Evolutionary conservation across 2,329 filamentous ascomycete species (phyloP).

Genomic region (Diaporthe nobilis): DNA sequence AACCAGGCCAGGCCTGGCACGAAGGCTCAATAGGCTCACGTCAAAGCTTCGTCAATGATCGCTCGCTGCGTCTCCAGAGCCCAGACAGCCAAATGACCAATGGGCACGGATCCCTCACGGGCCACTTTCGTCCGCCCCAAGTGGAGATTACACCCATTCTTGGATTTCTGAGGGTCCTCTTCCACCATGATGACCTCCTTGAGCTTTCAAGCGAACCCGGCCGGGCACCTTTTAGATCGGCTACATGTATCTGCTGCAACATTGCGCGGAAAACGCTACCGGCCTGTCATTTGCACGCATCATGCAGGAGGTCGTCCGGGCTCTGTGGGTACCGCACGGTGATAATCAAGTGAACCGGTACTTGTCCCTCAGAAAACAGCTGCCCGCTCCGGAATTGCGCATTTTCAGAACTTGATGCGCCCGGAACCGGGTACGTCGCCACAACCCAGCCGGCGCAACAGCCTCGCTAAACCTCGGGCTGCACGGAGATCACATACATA

Average conservation of each 20-base stretch:
- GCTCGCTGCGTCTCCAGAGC: constrained; percentile 8
- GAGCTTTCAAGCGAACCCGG: constrained; percentile 18
- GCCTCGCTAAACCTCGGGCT: constrained; percentile 21
- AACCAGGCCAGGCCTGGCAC: constrained; percentile 12
- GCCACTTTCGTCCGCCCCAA: constrained; percentile 30
- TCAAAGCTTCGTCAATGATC: constrained; percentile 32
- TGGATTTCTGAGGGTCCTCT: not conserved
- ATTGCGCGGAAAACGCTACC: constrained; percentile 16
- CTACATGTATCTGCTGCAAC: constrained; percentile 25
- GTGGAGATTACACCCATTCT: constrained; percentile 20
- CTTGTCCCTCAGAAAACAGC: not conserved
- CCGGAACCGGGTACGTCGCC: not conserved
- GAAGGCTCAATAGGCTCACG: constrained; percentile 34
- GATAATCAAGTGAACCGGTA: not conserved
- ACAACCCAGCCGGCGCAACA: constrained; percentile 9
- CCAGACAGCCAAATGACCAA: constrained; percentile 27
- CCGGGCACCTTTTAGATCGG: not conserved
- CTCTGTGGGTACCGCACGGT: constrained; percentile 32
- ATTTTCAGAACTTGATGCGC: not conserved
- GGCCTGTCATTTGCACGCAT: constrained; percentile 33
- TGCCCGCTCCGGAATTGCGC: constrained; percentile 1
- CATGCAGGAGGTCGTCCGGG: constrained; percentile 37
- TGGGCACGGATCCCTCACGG: constrained; percentile 34
- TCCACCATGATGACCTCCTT: constrained; percentile 1
- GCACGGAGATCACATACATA: constrained; percentile 34